Evolutionary conservation across 2,329 filamentous ascomycete species (phyloP), one percentile per base, ranked within the genome.

Genomic region (Colletotrichum tropicicola): DNA sequence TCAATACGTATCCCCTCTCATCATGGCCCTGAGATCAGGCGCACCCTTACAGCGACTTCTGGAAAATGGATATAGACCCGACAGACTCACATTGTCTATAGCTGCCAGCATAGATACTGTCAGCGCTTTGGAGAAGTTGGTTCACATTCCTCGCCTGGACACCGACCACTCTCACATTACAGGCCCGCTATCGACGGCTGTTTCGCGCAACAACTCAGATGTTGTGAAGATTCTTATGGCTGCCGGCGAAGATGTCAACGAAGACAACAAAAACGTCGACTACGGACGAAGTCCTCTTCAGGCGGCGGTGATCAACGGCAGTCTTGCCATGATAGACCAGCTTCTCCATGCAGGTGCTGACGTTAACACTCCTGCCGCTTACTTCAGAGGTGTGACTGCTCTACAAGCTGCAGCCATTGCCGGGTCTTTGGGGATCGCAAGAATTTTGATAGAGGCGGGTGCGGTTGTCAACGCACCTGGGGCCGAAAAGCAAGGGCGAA

Each of bases 121-220:
- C 5, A 5, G 13, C 1, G 5, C 6, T 2, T 28, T 43, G 2
- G 2, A 25, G 13, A 23, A 3, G 8, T 32, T 59, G 17, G 2
- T 17, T 8, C 9, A 5, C 3, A 5, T 15, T 6, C 23, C n/a
- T 4, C n/a, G 56, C 3, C 28, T 53, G 17, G 3, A 2, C 21
- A 2, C 2, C 8, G 3, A 17, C 2, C 15, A 21, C 17, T 2
- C 6, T 12, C 4, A 12, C 1, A 13, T 17, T 4, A n/a, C 25
- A 5, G 43, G 27, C 7, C 39, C 28, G 1, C 19, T 63, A 2
- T n/a, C 23, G n/a, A 2, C 1, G 6, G 43, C 44, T 13, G 13
- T 51, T 3, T 2, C 1, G 7, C 2, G 3, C 0, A 4, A 25
- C 0, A 10, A 19, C 2, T 2, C 35, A 2, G 21, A 21, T 2